A percentile compares a stretch with the other conserved stretches of the same genome.
Evolutionary conservation across 2,329 filamentous ascomycete genomes (phyloP).

Genomic region (Microdochium bolleyi): DNA sequence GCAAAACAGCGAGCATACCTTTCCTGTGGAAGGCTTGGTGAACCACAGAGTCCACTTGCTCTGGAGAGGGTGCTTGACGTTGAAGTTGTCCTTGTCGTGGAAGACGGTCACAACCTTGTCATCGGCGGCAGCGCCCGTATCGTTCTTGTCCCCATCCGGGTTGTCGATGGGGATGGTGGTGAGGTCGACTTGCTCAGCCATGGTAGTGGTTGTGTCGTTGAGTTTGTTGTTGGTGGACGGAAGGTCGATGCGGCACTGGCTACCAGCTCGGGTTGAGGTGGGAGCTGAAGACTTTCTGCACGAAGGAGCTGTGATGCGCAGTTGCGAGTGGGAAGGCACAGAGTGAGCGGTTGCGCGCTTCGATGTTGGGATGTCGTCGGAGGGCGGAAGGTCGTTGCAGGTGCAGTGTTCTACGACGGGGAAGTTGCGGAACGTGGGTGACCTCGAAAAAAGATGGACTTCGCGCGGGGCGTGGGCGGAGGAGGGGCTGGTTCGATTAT

Average conservation of each 20-base stretch:
- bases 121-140: constrained; percentile 38
- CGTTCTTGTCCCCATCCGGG: constrained; percentile 51
- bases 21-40: constrained; percentile 94
- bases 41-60: constrained; percentile 99
- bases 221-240: background rate
- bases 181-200: constrained; percentile 54
- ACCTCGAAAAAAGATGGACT: background rate
- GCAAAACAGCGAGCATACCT: constrained; percentile 55
- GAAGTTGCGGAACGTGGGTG: background rate
- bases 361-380: no score
- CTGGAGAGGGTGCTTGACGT: constrained; percentile 96
- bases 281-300: background rate
- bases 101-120: constrained; percentile 83
- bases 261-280: background rate
- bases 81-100: constrained; percentile 98
- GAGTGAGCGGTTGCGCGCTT: background rate
- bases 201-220: constrained; percentile 14
- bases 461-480: background rate
- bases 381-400: background rate
- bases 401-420: background rate
- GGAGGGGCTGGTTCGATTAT: background rate
- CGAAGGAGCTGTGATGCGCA: background rate
- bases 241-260: background rate
- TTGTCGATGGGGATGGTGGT: constrained; percentile 58
- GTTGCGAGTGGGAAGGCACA: background rate